Conservation (phyloP, 495 filamentous ascomycete genomes). For the Penicillium argentinense region DNA sequence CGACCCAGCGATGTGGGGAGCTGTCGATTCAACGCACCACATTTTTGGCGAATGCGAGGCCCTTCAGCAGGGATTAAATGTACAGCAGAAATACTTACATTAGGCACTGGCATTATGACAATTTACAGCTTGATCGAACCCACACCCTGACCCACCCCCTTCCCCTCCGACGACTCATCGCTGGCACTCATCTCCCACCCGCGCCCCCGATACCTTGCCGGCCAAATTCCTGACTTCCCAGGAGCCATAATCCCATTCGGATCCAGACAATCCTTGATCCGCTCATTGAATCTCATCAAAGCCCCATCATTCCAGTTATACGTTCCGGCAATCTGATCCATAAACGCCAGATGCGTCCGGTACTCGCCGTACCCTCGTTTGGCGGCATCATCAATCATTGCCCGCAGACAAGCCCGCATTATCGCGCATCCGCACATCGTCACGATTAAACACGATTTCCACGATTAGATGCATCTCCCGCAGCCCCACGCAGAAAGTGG, state of each 20-base stretch:
- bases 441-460: slow-evolving; percentile 56
- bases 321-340: slow-evolving; percentile 52
- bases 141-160: slow-evolving; percentile 5
- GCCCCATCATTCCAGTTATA: slow-evolving; percentile 56
- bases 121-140: slow-evolving; percentile 2
- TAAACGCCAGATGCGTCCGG: slow-evolving; percentile 55
- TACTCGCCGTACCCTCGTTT: slow-evolving; percentile 50
- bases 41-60: too few species aligned
- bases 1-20: too few species aligned
- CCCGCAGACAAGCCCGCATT: slow-evolving; percentile 42
- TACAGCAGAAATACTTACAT: too few species aligned
- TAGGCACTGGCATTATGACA: too few species aligned
- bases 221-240: slow-evolving; percentile 57
- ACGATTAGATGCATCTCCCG: slow-evolving; percentile 57
- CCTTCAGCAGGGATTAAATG: too few species aligned
- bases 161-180: slow-evolving; percentile 6
- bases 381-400: slow-evolving; percentile 46
- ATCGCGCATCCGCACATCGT: slow-evolving; percentile 34
- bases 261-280: slow-evolving; percentile 57
- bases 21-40: too few species aligned
- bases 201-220: slow-evolving; percentile 44
- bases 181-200: slow-evolving; percentile 12
- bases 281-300: slow-evolving; percentile 54
- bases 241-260: slow-evolving; percentile 59
- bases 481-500: slow-evolving; percentile 51